These are phyloP conservation scores for Liriodendron chinense DNA, from an alignment of 164 flowering plant species.

Conservation along the genomic window DNA sequence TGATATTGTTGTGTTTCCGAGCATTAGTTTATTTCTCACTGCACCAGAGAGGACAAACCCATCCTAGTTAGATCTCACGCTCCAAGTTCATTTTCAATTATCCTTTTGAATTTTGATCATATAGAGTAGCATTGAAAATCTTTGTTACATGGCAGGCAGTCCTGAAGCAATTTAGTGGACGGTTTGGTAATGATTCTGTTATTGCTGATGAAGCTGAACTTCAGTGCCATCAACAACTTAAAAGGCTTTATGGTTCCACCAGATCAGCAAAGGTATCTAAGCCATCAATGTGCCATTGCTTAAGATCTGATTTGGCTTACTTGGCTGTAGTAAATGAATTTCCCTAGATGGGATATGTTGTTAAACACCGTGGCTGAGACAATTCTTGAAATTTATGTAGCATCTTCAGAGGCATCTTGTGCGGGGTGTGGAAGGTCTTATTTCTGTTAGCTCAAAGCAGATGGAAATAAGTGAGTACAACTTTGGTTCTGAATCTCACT, in stretches of 20 bases:
- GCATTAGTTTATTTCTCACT: background rate
- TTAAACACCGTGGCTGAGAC: background rate
- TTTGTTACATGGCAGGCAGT: conserved; percentile 49
- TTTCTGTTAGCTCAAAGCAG: conserved; percentile 58
- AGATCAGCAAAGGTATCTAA: conserved; percentile 66
- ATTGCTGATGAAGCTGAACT: conserved; percentile 63
- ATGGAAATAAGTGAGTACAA: conserved; percentile 59
- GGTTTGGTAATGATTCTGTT: conserved; percentile 37
- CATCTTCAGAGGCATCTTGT: conserved; percentile 84
- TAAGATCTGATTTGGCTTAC: background rate
- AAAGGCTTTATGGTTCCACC: conserved; percentile 65
- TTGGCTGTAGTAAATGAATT: background rate
- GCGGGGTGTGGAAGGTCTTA: conserved; percentile 74
- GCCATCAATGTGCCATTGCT: background rate
- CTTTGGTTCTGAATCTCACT: conserved; percentile 7
- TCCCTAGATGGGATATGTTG: background rate
- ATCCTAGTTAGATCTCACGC: background rate
- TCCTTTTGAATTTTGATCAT: background rate
- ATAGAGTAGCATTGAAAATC: background rate
- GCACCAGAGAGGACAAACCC: background rate
- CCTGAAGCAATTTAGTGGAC: conserved; percentile 57
- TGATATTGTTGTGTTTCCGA: background rate
- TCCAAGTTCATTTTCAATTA: background rate
- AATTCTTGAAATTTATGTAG: conserved; percentile 31
- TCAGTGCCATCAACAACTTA: conserved; percentile 56